Evolutionary conservation across 441 rosid genomes (phyloP).

Genomic region (Jatropha podagrica): DNA sequence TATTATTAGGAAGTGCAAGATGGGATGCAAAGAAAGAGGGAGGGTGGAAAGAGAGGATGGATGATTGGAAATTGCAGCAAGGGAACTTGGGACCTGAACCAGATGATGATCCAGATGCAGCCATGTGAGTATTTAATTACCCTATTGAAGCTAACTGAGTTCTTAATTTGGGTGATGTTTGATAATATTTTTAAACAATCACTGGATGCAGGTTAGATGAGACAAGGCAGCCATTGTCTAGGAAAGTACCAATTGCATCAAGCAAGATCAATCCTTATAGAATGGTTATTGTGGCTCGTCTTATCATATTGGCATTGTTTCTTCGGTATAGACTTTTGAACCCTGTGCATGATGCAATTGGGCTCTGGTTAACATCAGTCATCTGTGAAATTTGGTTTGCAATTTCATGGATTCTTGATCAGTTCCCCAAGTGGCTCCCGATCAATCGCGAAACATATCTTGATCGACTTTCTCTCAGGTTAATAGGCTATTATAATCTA

Average conservation of each 20-base stretch:
- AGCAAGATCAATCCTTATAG: conserved; percentile 90
- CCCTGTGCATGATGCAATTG: conserved; percentile 85
- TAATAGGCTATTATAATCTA: background rate
- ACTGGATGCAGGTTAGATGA: conserved; percentile 65
- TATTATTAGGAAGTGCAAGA: conserved; percentile 57
- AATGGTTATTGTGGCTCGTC: conserved; percentile 87
- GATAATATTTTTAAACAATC: conserved; percentile 14
- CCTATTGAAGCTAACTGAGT: background rate
- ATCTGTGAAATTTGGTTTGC: conserved; percentile 96
- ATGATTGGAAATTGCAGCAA: conserved; percentile 92
- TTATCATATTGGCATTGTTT: conserved; percentile 64
- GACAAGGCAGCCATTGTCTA: conserved; percentile 84
- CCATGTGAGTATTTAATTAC: conserved; percentile 38
- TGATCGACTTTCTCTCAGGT: conserved; percentile 90
- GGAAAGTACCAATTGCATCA: conserved; percentile 94
- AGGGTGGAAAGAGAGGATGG: conserved; percentile 93
- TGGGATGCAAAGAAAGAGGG: conserved; percentile 87
- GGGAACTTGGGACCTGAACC: conserved; percentile 75
- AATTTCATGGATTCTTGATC: conserved; percentile 93
- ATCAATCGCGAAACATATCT: conserved; percentile 89
- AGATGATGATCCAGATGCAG: conserved; percentile 78
- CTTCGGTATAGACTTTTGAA: conserved; percentile 79
- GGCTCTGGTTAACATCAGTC: conserved; percentile 90
- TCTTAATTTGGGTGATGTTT: conserved; percentile 5
- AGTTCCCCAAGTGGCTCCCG: conserved; percentile 95